Conservation (phyloP, 768 basidiomycete species). For the Leccinum sublutescens region DNA sequence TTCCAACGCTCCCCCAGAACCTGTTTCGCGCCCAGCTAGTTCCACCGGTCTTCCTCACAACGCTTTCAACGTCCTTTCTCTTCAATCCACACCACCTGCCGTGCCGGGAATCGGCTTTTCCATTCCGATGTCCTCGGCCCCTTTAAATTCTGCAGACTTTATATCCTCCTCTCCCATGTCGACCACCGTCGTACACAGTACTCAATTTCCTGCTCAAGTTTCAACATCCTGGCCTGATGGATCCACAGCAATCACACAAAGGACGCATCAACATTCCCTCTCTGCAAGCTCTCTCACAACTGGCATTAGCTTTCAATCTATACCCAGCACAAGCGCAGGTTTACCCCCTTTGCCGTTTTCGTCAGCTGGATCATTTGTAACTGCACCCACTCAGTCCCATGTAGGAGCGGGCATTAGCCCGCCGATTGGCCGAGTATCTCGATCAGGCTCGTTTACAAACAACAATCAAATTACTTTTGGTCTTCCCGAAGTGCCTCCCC, state of each 20-base stretch:
- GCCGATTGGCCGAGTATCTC: conserved; percentile 52
- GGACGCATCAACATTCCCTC: conserved; percentile 33
- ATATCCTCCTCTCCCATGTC: conserved; percentile 22
- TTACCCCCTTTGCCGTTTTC: conserved; percentile 32
- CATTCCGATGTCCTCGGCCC: conserved; percentile 19
- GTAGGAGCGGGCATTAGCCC: conserved; percentile 29
- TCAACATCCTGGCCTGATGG: conserved; percentile 34
- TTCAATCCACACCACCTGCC: conserved; percentile 15
- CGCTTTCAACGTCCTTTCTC: conserved; percentile 25
- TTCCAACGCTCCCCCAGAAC: conserved; percentile 26
- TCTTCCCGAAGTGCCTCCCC: conserved; percentile 31
- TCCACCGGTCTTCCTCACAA: conserved; percentile 27
- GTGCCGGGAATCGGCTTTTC: conserved; percentile 19
- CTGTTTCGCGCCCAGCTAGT: conserved; percentile 34
- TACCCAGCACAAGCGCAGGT: conserved; percentile 32
- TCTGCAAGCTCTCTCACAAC: conserved; percentile 29
- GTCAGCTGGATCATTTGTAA: conserved; percentile 31
- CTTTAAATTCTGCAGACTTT: conserved; percentile 25
- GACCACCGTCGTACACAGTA: conserved; percentile 16
- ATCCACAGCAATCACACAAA: conserved; percentile 25
- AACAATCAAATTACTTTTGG: conserved; percentile 40
- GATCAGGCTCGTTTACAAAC: conserved; percentile 55
- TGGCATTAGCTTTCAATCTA: conserved; percentile 30
- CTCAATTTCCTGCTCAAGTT: conserved; percentile 23
- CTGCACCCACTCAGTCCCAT: conserved; percentile 26